Conservation (phyloP, 192 early-diverging fungal species). For the Backusella psychrophila region DNA sequence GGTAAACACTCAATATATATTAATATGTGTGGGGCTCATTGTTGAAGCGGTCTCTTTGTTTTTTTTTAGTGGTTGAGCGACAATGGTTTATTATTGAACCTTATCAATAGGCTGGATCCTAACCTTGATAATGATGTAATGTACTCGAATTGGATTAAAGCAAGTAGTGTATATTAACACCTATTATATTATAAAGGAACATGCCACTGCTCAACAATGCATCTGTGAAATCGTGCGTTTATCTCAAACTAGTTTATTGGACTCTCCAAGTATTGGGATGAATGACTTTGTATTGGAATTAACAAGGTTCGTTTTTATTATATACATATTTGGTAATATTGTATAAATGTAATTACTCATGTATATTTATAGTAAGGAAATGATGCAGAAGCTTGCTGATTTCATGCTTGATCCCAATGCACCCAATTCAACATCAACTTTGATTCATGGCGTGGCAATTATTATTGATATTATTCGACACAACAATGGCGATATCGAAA, state of each 20-base stretch:
- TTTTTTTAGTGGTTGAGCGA: constrained; percentile 77
- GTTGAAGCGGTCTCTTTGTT: background rate
- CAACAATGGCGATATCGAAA: constrained; percentile 65
- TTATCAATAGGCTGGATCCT: constrained; percentile 82
- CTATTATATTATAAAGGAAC: constrained; percentile 18
- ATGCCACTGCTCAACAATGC: constrained; percentile 40
- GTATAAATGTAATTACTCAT: background rate
- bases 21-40: background rate
- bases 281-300: constrained; percentile 35
- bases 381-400: constrained; percentile 70
- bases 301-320: constrained; percentile 23
- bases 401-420: constrained; percentile 85
- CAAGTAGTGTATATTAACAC: background rate
- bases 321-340: background rate
- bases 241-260: constrained; percentile 35
- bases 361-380: constrained; percentile 56
- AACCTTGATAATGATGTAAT: constrained; percentile 74
- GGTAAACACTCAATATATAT: constrained; percentile 36
- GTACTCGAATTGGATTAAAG: background rate
- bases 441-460: constrained; percentile 93
- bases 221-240: constrained; percentile 41
- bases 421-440: constrained; percentile 78
- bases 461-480: constrained; percentile 97
- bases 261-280: constrained; percentile 33
- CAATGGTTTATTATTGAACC: constrained; percentile 70